A percentile compares a stretch with the other conserved stretches of the same genome.
These are phyloP conservation scores for Raddia distichophylla DNA, from an alignment of 176 grass and related monocot genomes.

Conservation along the genomic window DNA sequence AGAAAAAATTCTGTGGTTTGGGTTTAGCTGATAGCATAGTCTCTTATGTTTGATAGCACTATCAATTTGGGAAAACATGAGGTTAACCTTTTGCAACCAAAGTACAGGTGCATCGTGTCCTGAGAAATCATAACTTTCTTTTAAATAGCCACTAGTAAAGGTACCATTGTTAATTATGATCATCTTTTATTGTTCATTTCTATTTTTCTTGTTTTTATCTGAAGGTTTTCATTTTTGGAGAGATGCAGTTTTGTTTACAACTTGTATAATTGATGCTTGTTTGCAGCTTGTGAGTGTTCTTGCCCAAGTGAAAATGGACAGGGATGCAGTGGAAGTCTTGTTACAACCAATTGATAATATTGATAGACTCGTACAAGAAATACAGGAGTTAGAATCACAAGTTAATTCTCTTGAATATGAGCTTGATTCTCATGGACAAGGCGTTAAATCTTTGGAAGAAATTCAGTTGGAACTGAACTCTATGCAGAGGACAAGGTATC, in stretches of 20 bases:
- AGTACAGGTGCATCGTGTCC: neutral
- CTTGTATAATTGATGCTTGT: constrained; percentile 13
- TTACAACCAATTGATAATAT: constrained; percentile 56
- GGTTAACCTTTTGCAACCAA: constrained; percentile 18
- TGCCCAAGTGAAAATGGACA: constrained; percentile 81
- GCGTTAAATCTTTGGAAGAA: constrained; percentile 78
- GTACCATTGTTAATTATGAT: neutral
- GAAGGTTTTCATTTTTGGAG: neutral
- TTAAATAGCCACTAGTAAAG: constrained; percentile 1
- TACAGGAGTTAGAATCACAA: constrained; percentile 58
- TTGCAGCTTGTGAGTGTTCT: constrained; percentile 82
- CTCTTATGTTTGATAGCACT: constrained; percentile 22
- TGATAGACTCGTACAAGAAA: constrained; percentile 60
- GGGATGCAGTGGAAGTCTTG: constrained; percentile 71
- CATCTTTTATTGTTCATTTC: neutral
- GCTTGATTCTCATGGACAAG: constrained; percentile 84
- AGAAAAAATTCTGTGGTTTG: neutral
- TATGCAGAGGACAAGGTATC: constrained; percentile 80
- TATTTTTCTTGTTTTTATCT: constrained; percentile 12
- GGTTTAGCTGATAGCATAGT: neutral
- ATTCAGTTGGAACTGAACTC: constrained; percentile 76
- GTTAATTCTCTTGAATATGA: constrained; percentile 75
- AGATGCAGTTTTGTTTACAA: constrained; percentile 31
- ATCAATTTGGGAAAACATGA: constrained; percentile 7
- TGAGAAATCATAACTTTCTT: constrained; percentile 22